These are phyloP conservation scores for Phaeosphaeriaceae sp. DNA, from an alignment of 2,329 filamentous ascomycete species.

Conservation along the genomic window DNA sequence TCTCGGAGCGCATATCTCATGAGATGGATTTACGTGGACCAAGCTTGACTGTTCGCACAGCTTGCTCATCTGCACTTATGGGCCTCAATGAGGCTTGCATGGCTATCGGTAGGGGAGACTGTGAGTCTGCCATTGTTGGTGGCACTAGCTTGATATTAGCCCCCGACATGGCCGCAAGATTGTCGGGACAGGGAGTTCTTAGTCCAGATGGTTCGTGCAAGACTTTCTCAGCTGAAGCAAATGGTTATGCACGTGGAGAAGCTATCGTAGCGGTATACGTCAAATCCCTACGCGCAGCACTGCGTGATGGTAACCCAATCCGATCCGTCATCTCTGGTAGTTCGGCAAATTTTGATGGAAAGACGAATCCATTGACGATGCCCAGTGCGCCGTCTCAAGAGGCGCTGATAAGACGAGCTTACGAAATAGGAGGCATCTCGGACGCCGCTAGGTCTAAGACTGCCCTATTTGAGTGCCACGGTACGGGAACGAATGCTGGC, in stretches of 20 bases:
- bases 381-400: constrained; percentile 59
- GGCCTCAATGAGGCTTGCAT: constrained; percentile 28
- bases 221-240: constrained; percentile 19
- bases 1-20: constrained; percentile 31
- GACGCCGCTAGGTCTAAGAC: constrained; percentile 3
- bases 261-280: constrained; percentile 57
- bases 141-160: constrained; percentile 20
- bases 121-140: constrained; percentile 18
- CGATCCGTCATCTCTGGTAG: constrained; percentile 48
- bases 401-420: constrained; percentile 15
- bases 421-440: constrained; percentile 4
- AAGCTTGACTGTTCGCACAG: constrained; percentile 43
- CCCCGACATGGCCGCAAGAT: not conserved
- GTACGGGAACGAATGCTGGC: constrained; percentile 17
- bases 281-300: constrained; percentile 62
- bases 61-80: constrained; percentile 42
- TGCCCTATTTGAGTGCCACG: constrained; percentile 41
- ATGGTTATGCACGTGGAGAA: constrained; percentile 30
- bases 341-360: constrained; percentile 56
- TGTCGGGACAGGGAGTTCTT: constrained; percentile 11
- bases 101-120: constrained; percentile 20
- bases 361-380: constrained; percentile 57
- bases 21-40: constrained; percentile 18
- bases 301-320: constrained; percentile 61
- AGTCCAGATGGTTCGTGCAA: constrained; percentile 18